phyloP scores from a whole-genome alignment of 176 grass and related monocot genomes.

The Hyparrhenia diplandra region DNA sequence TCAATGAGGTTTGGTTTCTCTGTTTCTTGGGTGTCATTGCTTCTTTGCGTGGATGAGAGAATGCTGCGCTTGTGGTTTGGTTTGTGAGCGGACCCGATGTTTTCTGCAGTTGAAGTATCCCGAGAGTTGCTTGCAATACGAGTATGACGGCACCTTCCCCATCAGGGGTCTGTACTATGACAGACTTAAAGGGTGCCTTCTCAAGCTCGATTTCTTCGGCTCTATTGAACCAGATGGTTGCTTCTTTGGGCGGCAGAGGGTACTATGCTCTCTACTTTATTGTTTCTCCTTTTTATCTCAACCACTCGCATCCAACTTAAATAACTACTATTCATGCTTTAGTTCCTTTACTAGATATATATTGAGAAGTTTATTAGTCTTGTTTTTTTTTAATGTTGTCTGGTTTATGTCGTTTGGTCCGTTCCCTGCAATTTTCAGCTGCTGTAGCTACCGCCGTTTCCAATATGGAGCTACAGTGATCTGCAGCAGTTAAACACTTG shows the following conservation, averaged over 20 bases:
- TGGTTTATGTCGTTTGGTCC: neutral
- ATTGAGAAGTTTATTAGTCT: neutral
- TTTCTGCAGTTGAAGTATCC: constrained; percentile 76
- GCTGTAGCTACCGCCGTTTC: too few species aligned
- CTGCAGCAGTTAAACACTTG: too few species aligned
- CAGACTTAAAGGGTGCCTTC: constrained; percentile 73
- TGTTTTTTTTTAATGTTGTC: neutral
- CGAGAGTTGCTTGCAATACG: constrained; percentile 89
- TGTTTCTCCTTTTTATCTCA: neutral
- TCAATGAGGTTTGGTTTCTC: constrained; percentile 59
- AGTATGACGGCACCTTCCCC: constrained; percentile 76
- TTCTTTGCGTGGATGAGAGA: neutral
- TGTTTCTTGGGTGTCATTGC: neutral
- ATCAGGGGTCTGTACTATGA: constrained; percentile 98
- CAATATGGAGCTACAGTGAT: too few species aligned
- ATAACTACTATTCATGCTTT: neutral
- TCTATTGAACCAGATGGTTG: constrained; percentile 93
- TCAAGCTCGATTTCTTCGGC: constrained; percentile 99
- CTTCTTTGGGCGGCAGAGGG: constrained; percentile 84
- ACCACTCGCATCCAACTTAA: neutral
- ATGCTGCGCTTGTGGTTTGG: neutral
- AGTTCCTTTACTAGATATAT: neutral
- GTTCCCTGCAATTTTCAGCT: too few species aligned
- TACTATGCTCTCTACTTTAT: constrained; percentile 9
- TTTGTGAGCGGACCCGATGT: constrained; percentile 7